phyloP scores from a whole-genome alignment of 148 eudicot genomes.

The Persicaria maculosa region DNA sequence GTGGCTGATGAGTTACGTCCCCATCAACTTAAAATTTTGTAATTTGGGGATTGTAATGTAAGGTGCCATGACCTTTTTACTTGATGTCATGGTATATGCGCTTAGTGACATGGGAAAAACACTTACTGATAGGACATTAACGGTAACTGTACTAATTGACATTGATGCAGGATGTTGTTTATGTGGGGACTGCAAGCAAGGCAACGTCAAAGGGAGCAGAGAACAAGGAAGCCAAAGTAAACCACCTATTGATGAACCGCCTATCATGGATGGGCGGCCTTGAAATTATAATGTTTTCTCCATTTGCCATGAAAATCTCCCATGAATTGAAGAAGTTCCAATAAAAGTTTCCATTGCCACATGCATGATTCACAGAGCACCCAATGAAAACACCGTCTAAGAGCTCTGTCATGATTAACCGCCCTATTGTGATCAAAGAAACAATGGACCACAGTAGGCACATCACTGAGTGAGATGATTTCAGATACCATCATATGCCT shows the following conservation, averaged over 20 bases:
- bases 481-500: constrained; percentile 24
- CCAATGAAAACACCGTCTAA: constrained; percentile 50
- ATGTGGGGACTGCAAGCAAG: no score
- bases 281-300: constrained; percentile 7
- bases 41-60: no score
- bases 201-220: no score
- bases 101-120: no score
- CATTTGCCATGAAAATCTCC: constrained; percentile 21
- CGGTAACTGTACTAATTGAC: no score
- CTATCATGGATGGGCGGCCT: constrained; percentile 17
- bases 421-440: constrained; percentile 29
- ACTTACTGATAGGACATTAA: no score
- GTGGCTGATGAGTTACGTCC: no score
- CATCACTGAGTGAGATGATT: constrained; percentile 21
- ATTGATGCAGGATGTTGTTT: no score
- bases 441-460: constrained; percentile 25
- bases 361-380: constrained; percentile 44
- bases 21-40: no score
- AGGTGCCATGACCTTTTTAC: no score
- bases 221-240: no score
- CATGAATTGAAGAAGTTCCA: constrained; percentile 62
- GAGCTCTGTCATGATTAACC: constrained; percentile 40
- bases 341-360: constrained; percentile 46
- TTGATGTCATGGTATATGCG: no score
- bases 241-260: constrained; percentile 10